phyloP scores from a whole-genome alignment of 192 early-diverging fungal species.

The Mortierella claussenii region DNA sequence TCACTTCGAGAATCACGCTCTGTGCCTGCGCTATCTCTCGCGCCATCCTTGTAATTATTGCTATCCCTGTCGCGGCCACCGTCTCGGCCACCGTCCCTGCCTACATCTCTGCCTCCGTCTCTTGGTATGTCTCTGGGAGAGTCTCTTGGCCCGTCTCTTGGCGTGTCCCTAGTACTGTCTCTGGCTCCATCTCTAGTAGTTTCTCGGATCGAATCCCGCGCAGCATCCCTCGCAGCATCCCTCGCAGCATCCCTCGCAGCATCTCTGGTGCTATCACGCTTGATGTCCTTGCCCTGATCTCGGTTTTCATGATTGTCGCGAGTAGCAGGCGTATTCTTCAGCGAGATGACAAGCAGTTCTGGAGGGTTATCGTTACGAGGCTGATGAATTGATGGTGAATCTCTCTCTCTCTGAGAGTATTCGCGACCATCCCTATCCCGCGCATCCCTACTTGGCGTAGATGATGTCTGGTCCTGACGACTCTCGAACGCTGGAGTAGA shows the following conservation, averaged over 20 bases:
- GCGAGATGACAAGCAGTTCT: constrained; percentile 31
- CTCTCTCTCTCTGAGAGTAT: neutral
- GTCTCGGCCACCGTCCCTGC: neutral
- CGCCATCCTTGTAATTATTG: neutral
- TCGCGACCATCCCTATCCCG: constrained; percentile 11
- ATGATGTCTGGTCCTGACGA: constrained; percentile 1
- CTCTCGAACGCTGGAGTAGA: constrained; percentile 13
- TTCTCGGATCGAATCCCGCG: neutral
- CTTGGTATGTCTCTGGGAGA: neutral
- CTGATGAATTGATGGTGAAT: neutral
- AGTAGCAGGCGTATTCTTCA: constrained; percentile 10
- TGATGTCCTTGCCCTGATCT: constrained; percentile 5
- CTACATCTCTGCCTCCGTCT: neutral
- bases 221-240: neutral
- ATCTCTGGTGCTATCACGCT: constrained; percentile 1
- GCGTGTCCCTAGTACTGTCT: neutral
- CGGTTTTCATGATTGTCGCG: constrained; percentile 18
- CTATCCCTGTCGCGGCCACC: constrained; percentile 1
- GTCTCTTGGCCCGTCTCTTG: neutral
- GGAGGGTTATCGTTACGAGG: constrained; percentile 3
- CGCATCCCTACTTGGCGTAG: neutral
- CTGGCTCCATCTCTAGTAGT: neutral
- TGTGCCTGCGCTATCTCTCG: neutral
- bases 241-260: neutral
- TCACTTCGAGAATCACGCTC: constrained; percentile 19